phyloP scores from a whole-genome alignment of 495 filamentous ascomycete species.

The Polyplosphaeria fusca region DNA sequence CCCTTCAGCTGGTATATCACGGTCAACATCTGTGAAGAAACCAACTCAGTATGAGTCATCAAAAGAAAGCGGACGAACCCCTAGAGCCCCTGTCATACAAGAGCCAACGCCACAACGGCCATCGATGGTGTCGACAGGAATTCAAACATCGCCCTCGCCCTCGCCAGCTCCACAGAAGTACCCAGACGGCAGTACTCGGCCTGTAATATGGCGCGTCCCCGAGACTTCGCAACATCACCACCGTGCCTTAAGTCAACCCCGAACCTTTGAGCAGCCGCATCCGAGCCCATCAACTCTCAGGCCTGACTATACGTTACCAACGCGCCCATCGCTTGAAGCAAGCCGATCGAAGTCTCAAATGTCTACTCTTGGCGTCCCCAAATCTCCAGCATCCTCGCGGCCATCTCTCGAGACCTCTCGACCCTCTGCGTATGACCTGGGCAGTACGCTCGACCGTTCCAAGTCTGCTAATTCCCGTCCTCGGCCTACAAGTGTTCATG shows the following conservation, averaged over 20 bases:
- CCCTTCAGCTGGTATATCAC: constrained; percentile 18
- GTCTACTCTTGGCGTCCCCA: constrained; percentile 47
- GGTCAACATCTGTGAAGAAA: constrained; percentile 36
- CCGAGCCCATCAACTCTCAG: constrained; percentile 41
- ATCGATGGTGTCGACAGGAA: constrained; percentile 85
- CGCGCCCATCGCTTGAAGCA: constrained; percentile 44
- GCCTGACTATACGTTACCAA: constrained; percentile 35
- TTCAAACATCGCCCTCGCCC: constrained; percentile 79
- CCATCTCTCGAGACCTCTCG: constrained; percentile 76
- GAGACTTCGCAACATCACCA: constrained; percentile 29
- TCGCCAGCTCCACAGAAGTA: constrained; percentile 51
- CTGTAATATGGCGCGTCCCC: constrained; percentile 43
- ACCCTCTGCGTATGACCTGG: constrained; percentile 59
- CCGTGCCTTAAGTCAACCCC: constrained; percentile 38
- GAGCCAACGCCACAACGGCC: constrained; percentile 60
- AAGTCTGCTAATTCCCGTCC: constrained; percentile 62
- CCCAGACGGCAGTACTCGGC: constrained; percentile 38
- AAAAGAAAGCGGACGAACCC: constrained; percentile 41
- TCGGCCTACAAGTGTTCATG: constrained; percentile 71
- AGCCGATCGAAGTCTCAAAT: constrained; percentile 52
- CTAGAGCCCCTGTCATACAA: constrained; percentile 52
- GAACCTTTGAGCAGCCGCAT: constrained; percentile 32
- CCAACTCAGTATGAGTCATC: constrained; percentile 38
- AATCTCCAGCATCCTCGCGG: constrained; percentile 66
- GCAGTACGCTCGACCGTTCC: constrained; percentile 57